phyloP scores from a whole-genome alignment of 805 yeast species.

The Schwanniomyces sp. region DNA sequence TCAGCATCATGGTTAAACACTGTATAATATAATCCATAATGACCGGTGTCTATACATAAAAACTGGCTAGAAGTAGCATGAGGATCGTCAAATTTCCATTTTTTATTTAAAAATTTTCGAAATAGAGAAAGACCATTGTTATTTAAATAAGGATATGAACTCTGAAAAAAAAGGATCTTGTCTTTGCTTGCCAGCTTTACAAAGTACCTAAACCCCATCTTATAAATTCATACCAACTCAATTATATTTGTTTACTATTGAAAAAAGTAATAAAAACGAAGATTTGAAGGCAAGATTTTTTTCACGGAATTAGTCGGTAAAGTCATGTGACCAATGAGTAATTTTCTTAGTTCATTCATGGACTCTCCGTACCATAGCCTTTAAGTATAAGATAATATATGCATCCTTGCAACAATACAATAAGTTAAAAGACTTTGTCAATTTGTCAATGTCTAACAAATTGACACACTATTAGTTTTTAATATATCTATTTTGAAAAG shows the following conservation, averaged over 20 bases:
- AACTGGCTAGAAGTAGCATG: constrained; percentile 19
- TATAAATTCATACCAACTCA: background rate
- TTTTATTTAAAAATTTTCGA: constrained; percentile 7
- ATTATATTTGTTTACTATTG: background rate
- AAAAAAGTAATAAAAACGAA: background rate
- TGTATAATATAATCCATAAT: constrained; percentile 42
- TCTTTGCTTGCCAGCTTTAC: constrained; percentile 11
- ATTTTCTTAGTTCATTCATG: background rate
- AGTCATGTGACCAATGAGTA: background rate
- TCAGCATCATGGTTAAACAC: constrained; percentile 36
- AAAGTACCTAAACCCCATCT: constrained; percentile 13
- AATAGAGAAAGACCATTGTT: constrained; percentile 6
- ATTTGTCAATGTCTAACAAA: too few species aligned
- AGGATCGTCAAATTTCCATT: constrained; percentile 16
- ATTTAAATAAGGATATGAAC: constrained; percentile 14
- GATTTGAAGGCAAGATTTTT: background rate
- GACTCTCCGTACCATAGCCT: too few species aligned
- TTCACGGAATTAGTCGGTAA: background rate
- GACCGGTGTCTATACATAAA: constrained; percentile 37
- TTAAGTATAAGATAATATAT: too few species aligned
- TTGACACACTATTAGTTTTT: too few species aligned
- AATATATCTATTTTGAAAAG: too few species aligned
- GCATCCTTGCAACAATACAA: too few species aligned
- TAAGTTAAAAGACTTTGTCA: too few species aligned
- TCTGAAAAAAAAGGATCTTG: constrained; percentile 13